Conservation (phyloP, 2,329 filamentous ascomycete species). For the Fusarium penzigii region DNA sequence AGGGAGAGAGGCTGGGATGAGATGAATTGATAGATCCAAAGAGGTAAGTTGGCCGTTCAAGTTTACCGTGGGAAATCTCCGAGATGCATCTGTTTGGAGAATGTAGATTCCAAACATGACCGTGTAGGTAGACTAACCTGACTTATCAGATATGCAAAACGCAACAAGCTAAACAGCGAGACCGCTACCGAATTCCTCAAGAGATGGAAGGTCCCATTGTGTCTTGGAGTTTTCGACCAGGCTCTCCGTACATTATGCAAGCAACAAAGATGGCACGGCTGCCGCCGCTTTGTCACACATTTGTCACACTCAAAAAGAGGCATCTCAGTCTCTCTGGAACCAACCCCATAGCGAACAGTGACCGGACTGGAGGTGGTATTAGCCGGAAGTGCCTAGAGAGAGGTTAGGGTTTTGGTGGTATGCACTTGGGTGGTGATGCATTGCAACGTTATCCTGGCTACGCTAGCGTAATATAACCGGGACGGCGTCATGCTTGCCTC, state of each 20-base stretch:
- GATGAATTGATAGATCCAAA: constrained; percentile 8
- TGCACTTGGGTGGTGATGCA: constrained; percentile 23
- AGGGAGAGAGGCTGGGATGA: constrained; percentile 14
- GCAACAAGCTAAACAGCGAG: neutral
- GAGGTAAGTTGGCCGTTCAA: constrained; percentile 14
- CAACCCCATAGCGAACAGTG: constrained; percentile 22
- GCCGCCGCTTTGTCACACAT: constrained; percentile 26
- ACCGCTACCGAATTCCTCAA: neutral
- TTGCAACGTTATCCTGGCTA: constrained; percentile 26
- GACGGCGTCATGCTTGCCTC: constrained; percentile 14
- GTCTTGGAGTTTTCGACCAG: neutral
- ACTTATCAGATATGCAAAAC: constrained; percentile 5
- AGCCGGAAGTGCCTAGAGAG: constrained; percentile 12
- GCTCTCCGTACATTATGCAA: neutral
- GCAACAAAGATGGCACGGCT: neutral
- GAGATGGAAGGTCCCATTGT: neutral
- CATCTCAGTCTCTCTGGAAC: constrained; percentile 15
- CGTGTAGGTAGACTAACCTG: neutral
- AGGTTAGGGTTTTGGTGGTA: constrained; percentile 17
- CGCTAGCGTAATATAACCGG: constrained; percentile 12
- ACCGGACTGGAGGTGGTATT: constrained; percentile 23
- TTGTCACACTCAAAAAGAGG: constrained; percentile 20
- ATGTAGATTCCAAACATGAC: constrained; percentile 11
- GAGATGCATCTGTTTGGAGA: constrained; percentile 29
- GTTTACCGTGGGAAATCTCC: constrained; percentile 28